Percentiles rank a stretch among this genome's conserved stretches.
Conservation (phyloP, 1,284 basidiomycete genomes). For the Ganoderma meredithae region DNA sequence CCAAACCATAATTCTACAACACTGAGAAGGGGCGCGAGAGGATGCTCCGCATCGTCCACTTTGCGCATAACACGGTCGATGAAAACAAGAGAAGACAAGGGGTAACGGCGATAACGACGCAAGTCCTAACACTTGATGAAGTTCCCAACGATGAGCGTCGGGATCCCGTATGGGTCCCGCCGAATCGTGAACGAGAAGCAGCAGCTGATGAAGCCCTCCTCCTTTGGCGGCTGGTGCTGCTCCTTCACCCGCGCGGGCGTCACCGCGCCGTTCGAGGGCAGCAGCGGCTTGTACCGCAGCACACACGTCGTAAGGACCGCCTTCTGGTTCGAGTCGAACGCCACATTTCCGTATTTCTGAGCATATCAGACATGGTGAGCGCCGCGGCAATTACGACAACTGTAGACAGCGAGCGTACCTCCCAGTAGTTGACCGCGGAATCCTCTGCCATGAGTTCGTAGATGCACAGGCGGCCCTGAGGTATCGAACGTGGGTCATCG, state of each 20-base stretch:
- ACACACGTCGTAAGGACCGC: slow-evolving; percentile 95
- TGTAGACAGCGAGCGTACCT: slow-evolving; percentile 58
- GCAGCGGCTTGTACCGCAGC: slow-evolving; percentile 76
- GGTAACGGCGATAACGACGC: background rate
- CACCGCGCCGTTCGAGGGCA: slow-evolving; percentile 44
- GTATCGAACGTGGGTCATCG: slow-evolving; percentile 7
- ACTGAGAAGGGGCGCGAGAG: background rate
- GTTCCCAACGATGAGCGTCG: slow-evolving; percentile 92
- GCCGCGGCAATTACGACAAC: slow-evolving; percentile 2
- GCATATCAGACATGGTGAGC: background rate
- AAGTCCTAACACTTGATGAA: slow-evolving; percentile 67
- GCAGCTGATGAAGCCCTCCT: slow-evolving; percentile 85
- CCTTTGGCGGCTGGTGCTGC: slow-evolving; percentile 47
- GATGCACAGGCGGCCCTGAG: slow-evolving; percentile 88
- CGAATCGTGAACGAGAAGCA: slow-evolving; percentile 97
- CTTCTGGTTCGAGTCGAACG: slow-evolving; percentile 89
- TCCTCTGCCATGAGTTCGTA: slow-evolving; percentile 98
- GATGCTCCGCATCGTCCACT: background rate
- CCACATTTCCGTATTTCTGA: slow-evolving; percentile 93
- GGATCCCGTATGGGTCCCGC: slow-evolving; percentile 90
- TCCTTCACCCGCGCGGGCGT: slow-evolving; percentile 39
- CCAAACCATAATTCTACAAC: background rate
- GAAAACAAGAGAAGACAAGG: background rate
- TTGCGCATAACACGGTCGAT: background rate
- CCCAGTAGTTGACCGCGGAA: slow-evolving; percentile 97